phyloP scores from a whole-genome alignment of 441 rosid genomes.

The Eutrema salsugineum region DNA sequence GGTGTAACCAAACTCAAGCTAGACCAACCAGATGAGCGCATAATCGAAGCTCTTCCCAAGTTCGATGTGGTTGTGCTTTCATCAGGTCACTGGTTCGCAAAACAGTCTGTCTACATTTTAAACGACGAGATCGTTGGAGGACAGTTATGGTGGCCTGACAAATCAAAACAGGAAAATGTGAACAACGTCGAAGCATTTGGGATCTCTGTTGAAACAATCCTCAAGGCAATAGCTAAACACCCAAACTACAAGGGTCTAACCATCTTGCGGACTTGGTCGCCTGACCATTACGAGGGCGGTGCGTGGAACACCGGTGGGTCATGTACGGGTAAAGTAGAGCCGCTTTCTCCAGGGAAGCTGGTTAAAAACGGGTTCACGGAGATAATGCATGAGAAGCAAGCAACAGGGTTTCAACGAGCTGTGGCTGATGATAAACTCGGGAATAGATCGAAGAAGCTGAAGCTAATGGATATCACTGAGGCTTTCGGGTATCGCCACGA shows the following conservation, averaged over 20 bases:
- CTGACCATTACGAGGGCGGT: slow-evolving; percentile 87
- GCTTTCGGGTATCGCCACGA: slow-evolving; percentile 73
- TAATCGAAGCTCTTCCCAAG: slow-evolving; percentile 54
- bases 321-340: slow-evolving; percentile 74
- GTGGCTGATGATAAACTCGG: slow-evolving; percentile 39
- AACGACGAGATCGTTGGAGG: slow-evolving; percentile 81
- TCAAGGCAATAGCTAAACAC: slow-evolving; percentile 48
- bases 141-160: slow-evolving; percentile 81
- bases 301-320: slow-evolving; percentile 93
- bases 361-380: slow-evolving; percentile 68
- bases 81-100: slow-evolving; percentile 91
- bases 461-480: slow-evolving; percentile 72
- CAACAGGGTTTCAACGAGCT: slow-evolving; percentile 43
- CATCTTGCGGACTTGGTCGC: slow-evolving; percentile 70
- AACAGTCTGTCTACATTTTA: slow-evolving; percentile 74
- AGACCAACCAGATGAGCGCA: slow-evolving; percentile 59
- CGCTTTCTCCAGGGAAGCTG: slow-evolving; percentile 47
- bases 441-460: slow-evolving; percentile 48
- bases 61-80: slow-evolving; percentile 75
- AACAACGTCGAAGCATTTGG: slow-evolving; percentile 74
- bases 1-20: slow-evolving; percentile 71
- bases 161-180: slow-evolving; percentile 50
- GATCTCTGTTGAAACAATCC: slow-evolving; percentile 68
- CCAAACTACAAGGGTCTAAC: slow-evolving; percentile 71
- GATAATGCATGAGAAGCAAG: slow-evolving; percentile 69